Evolutionary conservation across 2,329 filamentous ascomycete species (phyloP), one percentile per base, ranked within the genome.

Genomic region (Penicillium expansum): DNA sequence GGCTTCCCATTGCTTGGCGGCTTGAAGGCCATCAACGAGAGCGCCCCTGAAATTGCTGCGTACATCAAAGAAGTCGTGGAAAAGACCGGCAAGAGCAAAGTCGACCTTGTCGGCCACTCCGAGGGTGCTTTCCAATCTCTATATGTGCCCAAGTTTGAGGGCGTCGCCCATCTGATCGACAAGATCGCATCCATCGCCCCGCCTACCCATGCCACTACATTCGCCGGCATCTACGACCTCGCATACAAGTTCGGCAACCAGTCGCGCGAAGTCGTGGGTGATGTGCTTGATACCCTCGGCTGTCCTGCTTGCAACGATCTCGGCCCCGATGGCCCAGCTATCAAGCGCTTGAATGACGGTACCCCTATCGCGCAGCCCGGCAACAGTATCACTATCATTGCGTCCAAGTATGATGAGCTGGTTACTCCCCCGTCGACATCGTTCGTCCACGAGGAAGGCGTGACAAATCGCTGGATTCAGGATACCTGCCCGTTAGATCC

Each of bases 61-160:
- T 79, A 77, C 61, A 68, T 78, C 52, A 67, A 64, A 20, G 66
- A 74, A 38, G 75, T 79, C 0, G 58, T 63, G 16, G 51, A 66
- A 5, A 67, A 70, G 56, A 76, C 76, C 3, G 72, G 71, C 10
- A 71, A 72, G 5, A 42, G 52, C n/a, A 76, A 75, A 48, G 66
- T 79, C 30, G 71, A 78, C 52, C 56, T 78, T 0, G 74, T 79
- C 16, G 76, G 76, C 8, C 76, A 79, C 61, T 78, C 76, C 2
- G 76, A 79, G 61, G 76, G 76, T 42, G 76, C 67, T 6, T 76
- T 78, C 53, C 74, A 77, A 56, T 55, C 71, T 1, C 63, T 79
- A 2, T 75, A 75, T 49, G 73, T 74, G 10, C 72, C 73, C n/a
- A 75, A 75, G 44, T 74, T 74, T 60, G 65, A 73, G 24, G 63